A percentile compares a stretch with the other conserved stretches of the same genome.
Conservation (phyloP, 106 monocot genomes). For the Chionographis japonica region DNA sequence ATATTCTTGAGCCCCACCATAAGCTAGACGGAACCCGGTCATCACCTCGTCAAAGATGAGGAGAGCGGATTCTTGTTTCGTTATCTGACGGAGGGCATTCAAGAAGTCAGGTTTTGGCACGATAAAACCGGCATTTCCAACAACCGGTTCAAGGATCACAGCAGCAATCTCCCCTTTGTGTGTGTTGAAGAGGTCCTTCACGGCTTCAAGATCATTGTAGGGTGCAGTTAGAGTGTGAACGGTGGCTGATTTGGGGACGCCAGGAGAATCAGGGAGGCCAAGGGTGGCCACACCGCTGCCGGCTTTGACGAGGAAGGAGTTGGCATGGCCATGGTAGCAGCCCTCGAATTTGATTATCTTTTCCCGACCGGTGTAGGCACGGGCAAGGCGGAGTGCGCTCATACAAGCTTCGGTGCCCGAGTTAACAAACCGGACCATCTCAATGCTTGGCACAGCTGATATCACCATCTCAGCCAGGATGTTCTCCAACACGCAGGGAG, state of each 20-base stretch:
- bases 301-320: slow-evolving; percentile 83
- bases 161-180: slow-evolving; percentile 80
- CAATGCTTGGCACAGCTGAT: slow-evolving; percentile 80
- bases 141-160: slow-evolving; percentile 86
- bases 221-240: slow-evolving; percentile 73
- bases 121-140: slow-evolving; percentile 93
- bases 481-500: slow-evolving; percentile 75
- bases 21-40: slow-evolving; percentile 88
- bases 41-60: slow-evolving; percentile 95
- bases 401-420: slow-evolving; percentile 97
- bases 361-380: slow-evolving; percentile 67
- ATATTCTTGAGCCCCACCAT: slow-evolving; percentile 89
- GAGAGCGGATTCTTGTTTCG: slow-evolving; percentile 53
- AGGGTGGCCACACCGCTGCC: slow-evolving; percentile 94
- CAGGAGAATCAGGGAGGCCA: slow-evolving; percentile 93
- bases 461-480: slow-evolving; percentile 82
- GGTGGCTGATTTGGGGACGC: slow-evolving; percentile 75
- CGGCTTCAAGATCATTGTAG: slow-evolving; percentile 61
- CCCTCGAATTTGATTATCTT: slow-evolving; percentile 92
- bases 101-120: slow-evolving; percentile 56
- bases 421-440: slow-evolving; percentile 96
- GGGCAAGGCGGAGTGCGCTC: slow-evolving; percentile 87
- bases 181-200: slow-evolving; percentile 49
- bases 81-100: slow-evolving; percentile 54
- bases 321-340: slow-evolving; percentile 93